phyloP scores from a whole-genome alignment of 176 grass and related monocot species.

The Microstegium vimineum region DNA sequence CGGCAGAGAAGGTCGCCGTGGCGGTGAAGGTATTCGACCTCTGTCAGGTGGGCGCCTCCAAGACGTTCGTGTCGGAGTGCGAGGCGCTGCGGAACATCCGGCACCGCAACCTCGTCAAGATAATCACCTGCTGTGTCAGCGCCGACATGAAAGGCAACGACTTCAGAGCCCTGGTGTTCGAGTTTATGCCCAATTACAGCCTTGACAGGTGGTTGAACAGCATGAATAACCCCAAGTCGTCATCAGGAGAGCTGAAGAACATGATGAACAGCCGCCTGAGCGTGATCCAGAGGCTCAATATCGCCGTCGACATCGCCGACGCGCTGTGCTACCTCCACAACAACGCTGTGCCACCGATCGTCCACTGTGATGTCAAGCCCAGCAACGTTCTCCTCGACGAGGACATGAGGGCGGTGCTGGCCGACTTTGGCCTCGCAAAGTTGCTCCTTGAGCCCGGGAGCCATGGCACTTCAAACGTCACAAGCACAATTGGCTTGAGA shows the following conservation, averaged over 20 bases:
- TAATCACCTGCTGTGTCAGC: constrained; percentile 38
- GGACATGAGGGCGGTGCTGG: constrained; percentile 38
- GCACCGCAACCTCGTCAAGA: constrained; percentile 43
- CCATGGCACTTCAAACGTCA: not conserved
- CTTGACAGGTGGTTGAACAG: constrained; percentile 46
- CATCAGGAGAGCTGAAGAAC: not conserved
- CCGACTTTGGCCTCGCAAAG: constrained; percentile 47
- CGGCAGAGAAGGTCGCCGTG: not conserved
- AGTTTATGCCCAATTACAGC: constrained; percentile 50
- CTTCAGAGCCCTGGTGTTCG: constrained; percentile 43
- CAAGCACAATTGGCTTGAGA: constrained; percentile 21
- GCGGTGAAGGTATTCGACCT: constrained; percentile 47
- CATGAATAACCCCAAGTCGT: not conserved
- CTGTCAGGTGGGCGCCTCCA: constrained; percentile 27
- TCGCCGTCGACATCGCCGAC: constrained; percentile 29
- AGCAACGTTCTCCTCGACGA: constrained; percentile 41
- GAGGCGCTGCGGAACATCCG: constrained; percentile 26
- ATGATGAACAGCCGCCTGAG: not conserved
- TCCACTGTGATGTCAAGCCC: constrained; percentile 53
- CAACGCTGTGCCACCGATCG: not conserved
- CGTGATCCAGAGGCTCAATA: constrained; percentile 26
- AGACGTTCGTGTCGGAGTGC: constrained; percentile 41
- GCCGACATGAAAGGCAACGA: constrained; percentile 30
- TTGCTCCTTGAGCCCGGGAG: constrained; percentile 4
- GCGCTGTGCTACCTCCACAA: constrained; percentile 39